phyloP scores from a whole-genome alignment of 768 basidiomycete genomes.

The Cantharellus anzutake region DNA sequence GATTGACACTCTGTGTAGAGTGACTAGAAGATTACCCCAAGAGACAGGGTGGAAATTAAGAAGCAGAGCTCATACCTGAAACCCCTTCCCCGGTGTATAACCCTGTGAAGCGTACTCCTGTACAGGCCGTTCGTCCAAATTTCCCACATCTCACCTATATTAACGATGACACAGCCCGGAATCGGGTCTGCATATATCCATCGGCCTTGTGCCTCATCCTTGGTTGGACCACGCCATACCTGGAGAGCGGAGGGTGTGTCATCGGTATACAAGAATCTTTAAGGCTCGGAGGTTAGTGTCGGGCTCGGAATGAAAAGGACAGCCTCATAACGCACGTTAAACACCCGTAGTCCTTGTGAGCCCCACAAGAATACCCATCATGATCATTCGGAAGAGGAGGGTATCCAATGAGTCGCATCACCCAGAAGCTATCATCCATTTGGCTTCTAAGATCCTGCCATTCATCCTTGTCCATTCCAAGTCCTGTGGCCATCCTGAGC shows the following conservation, averaged over 20 bases:
- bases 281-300: neutral
- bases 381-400: constrained; percentile 65
- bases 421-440: constrained; percentile 80
- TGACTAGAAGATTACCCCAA: neutral
- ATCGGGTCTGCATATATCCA: constrained; percentile 82
- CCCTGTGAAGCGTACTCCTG: constrained; percentile 75
- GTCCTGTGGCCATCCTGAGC: constrained; percentile 57
- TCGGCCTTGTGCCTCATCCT: constrained; percentile 31
- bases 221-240: constrained; percentile 35
- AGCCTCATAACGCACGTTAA: constrained; percentile 36
- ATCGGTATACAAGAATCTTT: constrained; percentile 77
- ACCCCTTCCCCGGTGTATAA: constrained; percentile 55
- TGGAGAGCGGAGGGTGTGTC: constrained; percentile 64
- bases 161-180: constrained; percentile 70
- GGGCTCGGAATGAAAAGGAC: constrained; percentile 2
- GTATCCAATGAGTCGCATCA: constrained; percentile 75
- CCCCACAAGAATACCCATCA: constrained; percentile 77
- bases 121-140: constrained; percentile 80
- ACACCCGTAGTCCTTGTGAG: constrained; percentile 88
- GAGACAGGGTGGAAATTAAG: neutral
- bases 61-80: constrained; percentile 20
- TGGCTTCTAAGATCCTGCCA: constrained; percentile 46
- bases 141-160: constrained; percentile 68
- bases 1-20: constrained; percentile 15
- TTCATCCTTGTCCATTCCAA: constrained; percentile 53